A percentile compares a stretch with the other conserved stretches of the same genome.
These are phyloP conservation scores for Clathrospora elynae DNA, from an alignment of 2,329 filamentous ascomycete genomes.

Conservation along the genomic window DNA sequence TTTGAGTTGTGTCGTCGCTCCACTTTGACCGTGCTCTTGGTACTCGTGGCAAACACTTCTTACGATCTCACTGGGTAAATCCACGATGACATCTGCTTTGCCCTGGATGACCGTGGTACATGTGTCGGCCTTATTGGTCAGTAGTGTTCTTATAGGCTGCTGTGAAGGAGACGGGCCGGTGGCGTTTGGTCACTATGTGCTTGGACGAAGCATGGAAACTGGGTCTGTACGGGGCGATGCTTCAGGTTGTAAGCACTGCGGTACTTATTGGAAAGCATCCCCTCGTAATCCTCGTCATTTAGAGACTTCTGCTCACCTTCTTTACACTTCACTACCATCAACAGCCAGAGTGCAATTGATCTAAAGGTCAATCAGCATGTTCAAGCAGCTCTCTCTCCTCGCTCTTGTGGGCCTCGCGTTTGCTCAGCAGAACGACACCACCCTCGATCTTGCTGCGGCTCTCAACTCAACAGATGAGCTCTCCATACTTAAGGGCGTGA, in stretches of 20 bases:
- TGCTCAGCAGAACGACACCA: slow-evolving; percentile 30
- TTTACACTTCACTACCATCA: slow-evolving; percentile 3
- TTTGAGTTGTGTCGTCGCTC: slow-evolving; percentile 25
- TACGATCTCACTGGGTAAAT: slow-evolving; percentile 24
- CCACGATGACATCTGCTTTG: slow-evolving; percentile 19
- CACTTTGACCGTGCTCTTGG: slow-evolving; percentile 18
- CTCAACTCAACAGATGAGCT: slow-evolving; percentile 30
- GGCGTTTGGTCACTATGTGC: slow-evolving; percentile 11
- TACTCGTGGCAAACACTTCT: slow-evolving; percentile 23
- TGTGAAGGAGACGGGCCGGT: slow-evolving; percentile 13
- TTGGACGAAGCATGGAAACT: slow-evolving; percentile 22
- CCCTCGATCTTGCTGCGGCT: slow-evolving; percentile 25
- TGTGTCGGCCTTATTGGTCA: slow-evolving; percentile 21
- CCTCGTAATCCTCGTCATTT: slow-evolving; percentile 9
- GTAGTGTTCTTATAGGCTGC: slow-evolving; percentile 6
- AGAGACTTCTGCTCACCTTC: slow-evolving; percentile 2
- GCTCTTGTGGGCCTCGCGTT: slow-evolving; percentile 43
- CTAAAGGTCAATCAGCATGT: slow-evolving; percentile 41
- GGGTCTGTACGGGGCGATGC: slow-evolving; percentile 13
- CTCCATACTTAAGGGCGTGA: slow-evolving; percentile 43
- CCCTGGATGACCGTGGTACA: slow-evolving; percentile 21
- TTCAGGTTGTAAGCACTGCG: slow-evolving; percentile 1
- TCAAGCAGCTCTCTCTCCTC: slow-evolving; percentile 46
- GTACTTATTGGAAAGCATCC: slow-evolving; percentile 27
- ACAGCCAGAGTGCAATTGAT: slow-evolving; percentile 1